Percentiles rank a stretch among this genome's conserved stretches.
These are phyloP conservation scores for Mortierella sp. DNA, from an alignment of 371 early-diverging fungal species.

Conservation along the genomic window DNA sequence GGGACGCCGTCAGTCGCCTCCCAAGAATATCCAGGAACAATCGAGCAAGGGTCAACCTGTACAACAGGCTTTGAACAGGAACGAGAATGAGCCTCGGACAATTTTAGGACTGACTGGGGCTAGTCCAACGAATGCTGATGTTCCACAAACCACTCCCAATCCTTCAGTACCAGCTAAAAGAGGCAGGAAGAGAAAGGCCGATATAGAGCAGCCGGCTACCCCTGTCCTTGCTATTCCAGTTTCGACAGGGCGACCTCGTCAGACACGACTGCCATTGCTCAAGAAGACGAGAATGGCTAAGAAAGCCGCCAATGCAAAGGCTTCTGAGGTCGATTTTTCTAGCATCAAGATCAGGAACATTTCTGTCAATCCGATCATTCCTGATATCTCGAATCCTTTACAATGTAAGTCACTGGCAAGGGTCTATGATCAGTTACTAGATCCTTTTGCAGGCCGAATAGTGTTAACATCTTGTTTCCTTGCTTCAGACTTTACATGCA, in stretches of 20 bases:
- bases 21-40: no score
- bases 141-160: neutral
- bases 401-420: conserved; percentile 20
- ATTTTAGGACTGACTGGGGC: no score
- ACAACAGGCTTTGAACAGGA: no score
- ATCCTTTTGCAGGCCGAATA: no score
- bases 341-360: conserved; percentile 41
- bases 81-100: no score
- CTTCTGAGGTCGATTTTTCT: conserved; percentile 8
- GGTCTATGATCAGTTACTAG: neutral
- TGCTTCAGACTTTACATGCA: conserved; percentile 18
- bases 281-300: conserved; percentile 2
- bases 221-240: neutral
- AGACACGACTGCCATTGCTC: neutral
- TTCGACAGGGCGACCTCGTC: neutral
- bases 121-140: no score
- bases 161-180: neutral
- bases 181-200: conserved; percentile 14
- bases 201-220: neutral
- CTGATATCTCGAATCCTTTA: conserved; percentile 13
- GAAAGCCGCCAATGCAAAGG: conserved; percentile 1
- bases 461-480: neutral
- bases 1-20: neutral
- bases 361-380: conserved; percentile 30
- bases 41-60: no score